Conservation (phyloP, 2,329 filamentous ascomycete genomes). For the Colletotrichum sp. region DNA sequence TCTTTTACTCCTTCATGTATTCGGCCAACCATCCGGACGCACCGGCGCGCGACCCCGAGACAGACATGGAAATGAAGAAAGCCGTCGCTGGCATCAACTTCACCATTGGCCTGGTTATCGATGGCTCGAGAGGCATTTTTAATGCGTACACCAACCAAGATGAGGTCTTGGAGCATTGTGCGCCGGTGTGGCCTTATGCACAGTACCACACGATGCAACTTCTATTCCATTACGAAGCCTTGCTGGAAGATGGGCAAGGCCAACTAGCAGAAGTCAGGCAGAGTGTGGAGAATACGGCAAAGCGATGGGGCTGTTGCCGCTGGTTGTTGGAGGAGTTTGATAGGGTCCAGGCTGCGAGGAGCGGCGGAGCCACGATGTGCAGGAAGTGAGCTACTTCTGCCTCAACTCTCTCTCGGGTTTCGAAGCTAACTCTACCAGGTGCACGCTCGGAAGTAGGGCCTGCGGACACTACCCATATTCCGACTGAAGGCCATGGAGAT, state of each 20-base stretch:
- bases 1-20: constrained; percentile 38
- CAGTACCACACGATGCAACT: constrained; percentile 39
- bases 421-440: neutral
- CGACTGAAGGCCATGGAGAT: neutral
- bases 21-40: constrained; percentile 25
- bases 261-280: constrained; percentile 38
- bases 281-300: constrained; percentile 37
- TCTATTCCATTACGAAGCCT: constrained; percentile 35
- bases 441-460: constrained; percentile 7
- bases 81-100: constrained; percentile 42
- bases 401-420: neutral
- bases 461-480: constrained; percentile 10
- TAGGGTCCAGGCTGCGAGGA: constrained; percentile 4
- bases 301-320: constrained; percentile 38
- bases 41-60: constrained; percentile 16
- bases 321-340: constrained; percentile 12
- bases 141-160: constrained; percentile 35
- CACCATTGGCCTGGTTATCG: constrained; percentile 39
- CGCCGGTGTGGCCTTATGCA: constrained; percentile 37
- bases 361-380: constrained; percentile 5
- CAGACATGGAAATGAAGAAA: constrained; percentile 35
- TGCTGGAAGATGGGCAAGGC: constrained; percentile 35
- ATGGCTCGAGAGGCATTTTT: constrained; percentile 39
- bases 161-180: constrained; percentile 35
- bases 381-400: neutral